These are phyloP conservation scores for Periconia digitata DNA, from an alignment of 2,329 filamentous ascomycete genomes.

Conservation along the genomic window DNA sequence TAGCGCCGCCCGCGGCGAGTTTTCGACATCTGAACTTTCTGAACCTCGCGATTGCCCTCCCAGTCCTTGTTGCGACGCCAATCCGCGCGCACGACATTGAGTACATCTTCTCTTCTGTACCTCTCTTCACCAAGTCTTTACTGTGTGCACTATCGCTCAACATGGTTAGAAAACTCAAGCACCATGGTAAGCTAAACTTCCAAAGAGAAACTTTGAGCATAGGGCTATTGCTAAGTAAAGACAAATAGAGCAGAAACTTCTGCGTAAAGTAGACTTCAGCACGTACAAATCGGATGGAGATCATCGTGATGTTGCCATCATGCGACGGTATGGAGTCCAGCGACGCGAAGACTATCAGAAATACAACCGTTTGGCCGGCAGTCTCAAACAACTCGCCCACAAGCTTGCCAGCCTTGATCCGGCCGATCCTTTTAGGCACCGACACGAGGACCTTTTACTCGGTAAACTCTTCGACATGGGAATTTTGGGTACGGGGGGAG, in stretches of 20 bases:
- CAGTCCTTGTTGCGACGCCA: too few species aligned
- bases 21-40: too few species aligned
- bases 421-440: conserved; percentile 73
- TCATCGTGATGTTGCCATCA: conserved; percentile 79
- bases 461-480: conserved; percentile 95
- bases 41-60: too few species aligned
- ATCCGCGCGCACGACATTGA: too few species aligned
- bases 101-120: too few species aligned
- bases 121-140: too few species aligned
- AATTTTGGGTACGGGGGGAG: conserved; percentile 70
- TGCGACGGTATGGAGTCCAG: conserved; percentile 87
- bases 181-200: too few species aligned
- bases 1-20: too few species aligned
- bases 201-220: too few species aligned
- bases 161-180: conserved; percentile 95
- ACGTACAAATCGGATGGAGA: conserved; percentile 69
- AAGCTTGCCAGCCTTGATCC: conserved; percentile 79
- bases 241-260: conserved; percentile 94
- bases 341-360: conserved; percentile 75
- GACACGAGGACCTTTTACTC: conserved; percentile 83
- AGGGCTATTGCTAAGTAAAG: too few species aligned
- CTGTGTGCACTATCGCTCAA: conserved; percentile 1
- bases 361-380: conserved; percentile 52
- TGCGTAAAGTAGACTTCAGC: conserved; percentile 42
- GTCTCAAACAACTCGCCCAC: conserved; percentile 87